Evolutionary conservation across 208 protist genomes (phyloP).

Genomic region (Wallacemonas sp.): DNA sequence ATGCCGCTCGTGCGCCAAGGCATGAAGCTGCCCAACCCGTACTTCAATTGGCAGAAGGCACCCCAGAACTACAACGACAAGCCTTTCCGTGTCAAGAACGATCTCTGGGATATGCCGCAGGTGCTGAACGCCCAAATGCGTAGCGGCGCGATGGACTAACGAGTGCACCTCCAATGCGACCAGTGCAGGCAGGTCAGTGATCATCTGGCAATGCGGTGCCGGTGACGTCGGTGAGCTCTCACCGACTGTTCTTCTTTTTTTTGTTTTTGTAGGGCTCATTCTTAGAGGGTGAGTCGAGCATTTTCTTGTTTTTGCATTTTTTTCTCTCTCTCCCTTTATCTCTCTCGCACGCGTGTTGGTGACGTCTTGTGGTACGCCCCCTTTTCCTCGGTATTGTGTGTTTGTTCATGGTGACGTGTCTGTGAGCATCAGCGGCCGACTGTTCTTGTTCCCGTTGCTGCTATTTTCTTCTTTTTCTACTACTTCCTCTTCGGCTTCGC

Average conservation of each 20-base stretch:
- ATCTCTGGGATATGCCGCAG: slow-evolving; percentile 79
- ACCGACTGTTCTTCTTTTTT: not conserved
- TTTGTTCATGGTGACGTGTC: too few species aligned
- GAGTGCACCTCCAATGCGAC: not conserved
- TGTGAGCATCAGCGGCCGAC: too few species aligned
- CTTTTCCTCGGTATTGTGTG: too few species aligned
- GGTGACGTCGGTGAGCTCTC: too few species aligned
- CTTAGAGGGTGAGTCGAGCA: slow-evolving; percentile 11
- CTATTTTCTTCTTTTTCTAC: slow-evolving; percentile 20
- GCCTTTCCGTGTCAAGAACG: slow-evolving; percentile 72
- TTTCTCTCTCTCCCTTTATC: slow-evolving; percentile 13
- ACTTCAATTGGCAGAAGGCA: slow-evolving; percentile 87
- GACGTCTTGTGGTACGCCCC: too few species aligned
- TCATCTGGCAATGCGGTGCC: too few species aligned
- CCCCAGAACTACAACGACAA: slow-evolving; percentile 70
- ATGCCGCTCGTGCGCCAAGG: slow-evolving; percentile 41
- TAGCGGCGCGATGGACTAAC: slow-evolving; percentile 44
- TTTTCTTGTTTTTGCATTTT: slow-evolving; percentile 11
- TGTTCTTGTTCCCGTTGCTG: too few species aligned
- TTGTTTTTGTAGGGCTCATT: slow-evolving; percentile 9
- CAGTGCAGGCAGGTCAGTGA: too few species aligned
- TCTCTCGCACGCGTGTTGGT: slow-evolving; percentile 16
- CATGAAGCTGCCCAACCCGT: slow-evolving; percentile 70
- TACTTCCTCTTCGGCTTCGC: too few species aligned
- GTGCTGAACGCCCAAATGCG: slow-evolving; percentile 70